Percentiles rank a stretch among this genome's conserved stretches.
Conservation (phyloP, 306 rosid species). For the Benincasa hispida region DNA sequence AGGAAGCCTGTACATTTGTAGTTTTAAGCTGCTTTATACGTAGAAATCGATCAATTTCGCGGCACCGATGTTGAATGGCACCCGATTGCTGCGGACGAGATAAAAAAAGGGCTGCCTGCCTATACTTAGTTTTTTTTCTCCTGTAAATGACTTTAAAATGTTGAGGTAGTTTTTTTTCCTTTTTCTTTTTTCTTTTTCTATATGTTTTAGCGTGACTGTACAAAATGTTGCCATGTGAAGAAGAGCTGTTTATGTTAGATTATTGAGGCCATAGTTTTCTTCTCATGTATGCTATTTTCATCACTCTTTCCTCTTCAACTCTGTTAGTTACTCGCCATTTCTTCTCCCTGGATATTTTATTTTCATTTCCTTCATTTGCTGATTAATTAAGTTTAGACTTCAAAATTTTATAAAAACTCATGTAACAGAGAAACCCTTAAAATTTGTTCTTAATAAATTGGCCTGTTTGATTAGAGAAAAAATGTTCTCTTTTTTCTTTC, state of each 20-base stretch:
- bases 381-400: background rate
- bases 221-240: constrained; percentile 38
- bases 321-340: background rate
- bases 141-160: constrained; percentile 31
- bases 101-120: constrained; percentile 25
- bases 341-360: background rate
- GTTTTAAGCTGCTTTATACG: constrained; percentile 56
- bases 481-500: no score
- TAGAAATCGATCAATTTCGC: constrained; percentile 28
- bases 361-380: background rate
- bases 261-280: constrained; percentile 34
- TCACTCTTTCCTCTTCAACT: constrained; percentile 15
- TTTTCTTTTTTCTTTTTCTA: background rate
- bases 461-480: no score
- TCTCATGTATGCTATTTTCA: constrained; percentile 28
- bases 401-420: no score
- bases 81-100: constrained; percentile 41
- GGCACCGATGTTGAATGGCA: constrained; percentile 13
- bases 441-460: no score
- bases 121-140: constrained; percentile 26
- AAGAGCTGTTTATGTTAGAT: constrained; percentile 50
- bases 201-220: constrained; percentile 53
- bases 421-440: no score
- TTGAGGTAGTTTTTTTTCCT: constrained; percentile 36
- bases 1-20: constrained; percentile 84